These are phyloP conservation scores for Davidsoniella australis DNA, from an alignment of 2,329 filamentous ascomycete species.

Conservation along the genomic window DNA sequence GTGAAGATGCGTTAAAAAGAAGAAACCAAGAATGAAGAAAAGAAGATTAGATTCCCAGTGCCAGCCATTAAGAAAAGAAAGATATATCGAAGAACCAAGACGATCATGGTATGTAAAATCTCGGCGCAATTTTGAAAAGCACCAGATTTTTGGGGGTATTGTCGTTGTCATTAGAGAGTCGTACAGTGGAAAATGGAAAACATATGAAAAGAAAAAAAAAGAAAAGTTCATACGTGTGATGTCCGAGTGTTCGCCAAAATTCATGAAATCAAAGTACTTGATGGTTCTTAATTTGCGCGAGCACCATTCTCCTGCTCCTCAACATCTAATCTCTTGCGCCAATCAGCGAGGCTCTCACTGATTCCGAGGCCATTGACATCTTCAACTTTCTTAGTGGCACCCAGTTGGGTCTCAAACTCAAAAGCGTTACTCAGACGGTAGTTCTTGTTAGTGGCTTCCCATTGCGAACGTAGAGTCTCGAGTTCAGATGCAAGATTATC, in stretches of 20 bases:
- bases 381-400: slow-evolving; percentile 25
- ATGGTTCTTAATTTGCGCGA: slow-evolving; percentile 13
- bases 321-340: slow-evolving; percentile 59
- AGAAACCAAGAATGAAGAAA: background rate
- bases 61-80: no score
- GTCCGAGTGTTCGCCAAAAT: background rate
- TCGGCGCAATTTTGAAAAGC: no score
- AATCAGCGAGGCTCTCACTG: slow-evolving; percentile 59
- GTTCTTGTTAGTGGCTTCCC: slow-evolving; percentile 91
- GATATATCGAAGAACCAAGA: no score
- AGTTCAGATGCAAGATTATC: slow-evolving; percentile 87
- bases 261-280: background rate
- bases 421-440: slow-evolving; percentile 82
- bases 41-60: background rate
- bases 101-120: background rate
- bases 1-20: no score
- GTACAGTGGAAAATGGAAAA: background rate
- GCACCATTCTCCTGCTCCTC: slow-evolving; percentile 22
- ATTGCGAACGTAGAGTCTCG: slow-evolving; percentile 75
- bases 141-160: background rate
- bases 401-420: slow-evolving; percentile 50
- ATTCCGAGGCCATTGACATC: slow-evolving; percentile 31
- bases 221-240: background rate
- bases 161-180: slow-evolving; percentile 1
- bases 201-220: background rate